Evolutionary conservation across 78 protist species (phyloP).

Genomic region (Creolimax fragrantissima): DNA sequence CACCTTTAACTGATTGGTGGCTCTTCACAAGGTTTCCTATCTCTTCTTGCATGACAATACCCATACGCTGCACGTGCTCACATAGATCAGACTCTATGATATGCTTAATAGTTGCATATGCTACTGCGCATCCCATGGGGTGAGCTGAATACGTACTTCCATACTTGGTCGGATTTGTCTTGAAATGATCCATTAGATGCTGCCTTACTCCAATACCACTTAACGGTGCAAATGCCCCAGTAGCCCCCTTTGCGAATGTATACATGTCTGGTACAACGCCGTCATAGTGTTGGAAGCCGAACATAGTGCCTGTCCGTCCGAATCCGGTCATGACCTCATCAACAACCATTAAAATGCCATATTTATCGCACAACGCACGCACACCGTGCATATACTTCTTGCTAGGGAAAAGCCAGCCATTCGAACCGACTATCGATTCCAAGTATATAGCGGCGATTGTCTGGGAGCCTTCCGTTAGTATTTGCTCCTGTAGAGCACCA

Average conservation of each 20-base stretch:
- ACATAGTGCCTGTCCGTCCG: slow-evolving; percentile 60
- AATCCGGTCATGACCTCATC: slow-evolving; percentile 69
- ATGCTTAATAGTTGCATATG: background rate
- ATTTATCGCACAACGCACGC: slow-evolving; percentile 26
- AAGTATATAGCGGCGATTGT: background rate
- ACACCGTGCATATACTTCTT: slow-evolving; percentile 10
- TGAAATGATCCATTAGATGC: background rate
- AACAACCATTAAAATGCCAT: slow-evolving; percentile 40
- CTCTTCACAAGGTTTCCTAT: background rate
- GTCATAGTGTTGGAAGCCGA: slow-evolving; percentile 42
- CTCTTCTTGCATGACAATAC: background rate
- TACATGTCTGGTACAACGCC: slow-evolving; percentile 43
- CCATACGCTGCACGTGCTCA: background rate
- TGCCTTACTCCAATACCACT: background rate
- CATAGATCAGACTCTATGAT: background rate
- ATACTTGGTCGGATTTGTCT: background rate
- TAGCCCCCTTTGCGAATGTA: slow-evolving; percentile 24
- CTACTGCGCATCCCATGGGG: background rate
- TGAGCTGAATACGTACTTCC: background rate
- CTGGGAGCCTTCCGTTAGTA: background rate
- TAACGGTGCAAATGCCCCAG: background rate
- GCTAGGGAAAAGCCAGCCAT: background rate
- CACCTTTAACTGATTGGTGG: background rate
- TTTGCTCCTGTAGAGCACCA: background rate
- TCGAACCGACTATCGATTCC: background rate